phyloP scores from a whole-genome alignment of 768 basidiomycete species.

The Melanogaster broomeanus region DNA sequence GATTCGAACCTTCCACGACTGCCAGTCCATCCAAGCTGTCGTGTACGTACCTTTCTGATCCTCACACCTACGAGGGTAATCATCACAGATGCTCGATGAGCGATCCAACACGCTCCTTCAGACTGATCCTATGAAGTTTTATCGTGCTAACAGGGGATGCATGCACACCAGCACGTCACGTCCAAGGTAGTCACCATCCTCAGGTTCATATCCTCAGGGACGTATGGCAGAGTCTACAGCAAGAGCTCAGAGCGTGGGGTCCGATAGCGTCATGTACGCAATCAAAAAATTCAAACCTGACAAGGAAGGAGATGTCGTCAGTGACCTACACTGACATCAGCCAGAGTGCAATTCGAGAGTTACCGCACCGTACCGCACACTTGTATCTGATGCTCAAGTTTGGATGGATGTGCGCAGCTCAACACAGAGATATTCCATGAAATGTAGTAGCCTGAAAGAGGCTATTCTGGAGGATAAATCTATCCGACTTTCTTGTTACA shows the following conservation, averaged over 20 bases:
- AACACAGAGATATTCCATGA: conserved; percentile 90
- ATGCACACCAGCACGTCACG: conserved; percentile 61
- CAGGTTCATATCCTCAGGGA: conserved; percentile 98
- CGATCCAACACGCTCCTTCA: conserved; percentile 37
- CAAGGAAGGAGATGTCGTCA: conserved; percentile 96
- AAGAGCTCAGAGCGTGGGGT: conserved; percentile 80
- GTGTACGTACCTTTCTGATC: background rate
- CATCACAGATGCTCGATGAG: conserved; percentile 35
- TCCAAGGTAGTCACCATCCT: conserved; percentile 90
- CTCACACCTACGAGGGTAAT: background rate
- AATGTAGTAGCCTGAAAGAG: conserved; percentile 90
- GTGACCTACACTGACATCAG: conserved; percentile 97
- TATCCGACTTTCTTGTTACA: conserved; percentile 96
- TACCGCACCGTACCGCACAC: too few species aligned
- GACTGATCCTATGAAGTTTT: conserved; percentile 81
- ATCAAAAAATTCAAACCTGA: conserved; percentile 99
- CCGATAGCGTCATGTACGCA: conserved; percentile 75
- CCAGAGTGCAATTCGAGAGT: conserved; percentile 95
- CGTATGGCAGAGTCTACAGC: conserved; percentile 99
- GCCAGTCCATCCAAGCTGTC: background rate
- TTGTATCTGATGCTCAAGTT: conserved; percentile 14
- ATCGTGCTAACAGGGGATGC: conserved; percentile 79
- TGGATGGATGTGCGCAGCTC: conserved; percentile 49
- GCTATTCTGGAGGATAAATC: conserved; percentile 98
- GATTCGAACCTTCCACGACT: too few species aligned